Percentiles rank a stretch among this genome's conserved stretches.
These are phyloP conservation scores for Nothopassalora personata DNA, from an alignment of 2,329 filamentous ascomycete species.

Conservation along the genomic window DNA sequence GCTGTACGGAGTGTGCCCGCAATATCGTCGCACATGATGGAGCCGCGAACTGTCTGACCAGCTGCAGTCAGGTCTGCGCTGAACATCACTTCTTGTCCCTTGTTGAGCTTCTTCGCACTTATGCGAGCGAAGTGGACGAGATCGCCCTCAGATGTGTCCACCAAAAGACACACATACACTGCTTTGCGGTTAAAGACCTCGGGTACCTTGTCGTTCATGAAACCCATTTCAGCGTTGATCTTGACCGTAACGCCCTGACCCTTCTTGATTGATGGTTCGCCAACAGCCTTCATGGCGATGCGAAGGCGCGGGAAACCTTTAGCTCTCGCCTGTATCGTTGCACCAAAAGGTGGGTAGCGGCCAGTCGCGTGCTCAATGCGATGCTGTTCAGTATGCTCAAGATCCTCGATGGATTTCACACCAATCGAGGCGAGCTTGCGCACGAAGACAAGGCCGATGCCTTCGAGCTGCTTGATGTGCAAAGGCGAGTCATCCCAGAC, in stretches of 20 bases:
- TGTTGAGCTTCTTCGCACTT: slow-evolving; percentile 60
- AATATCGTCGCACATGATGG: slow-evolving; percentile 80
- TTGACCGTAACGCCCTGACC: slow-evolving; percentile 51
- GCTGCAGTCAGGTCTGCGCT: slow-evolving; percentile 50
- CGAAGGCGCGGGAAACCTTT: slow-evolving; percentile 66
- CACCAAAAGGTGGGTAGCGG: slow-evolving; percentile 78
- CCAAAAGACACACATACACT: slow-evolving; percentile 68
- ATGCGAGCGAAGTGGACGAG: slow-evolving; percentile 64
- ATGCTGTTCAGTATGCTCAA: slow-evolving; percentile 61
- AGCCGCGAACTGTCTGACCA: slow-evolving; percentile 58
- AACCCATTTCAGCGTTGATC: slow-evolving; percentile 63
- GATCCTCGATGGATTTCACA: slow-evolving; percentile 64
- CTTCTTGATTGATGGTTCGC: slow-evolving; percentile 36
- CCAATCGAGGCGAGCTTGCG: slow-evolving; percentile 67
- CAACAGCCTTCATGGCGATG: slow-evolving; percentile 49
- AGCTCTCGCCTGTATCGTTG: slow-evolving; percentile 59
- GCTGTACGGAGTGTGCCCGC: slow-evolving; percentile 54
- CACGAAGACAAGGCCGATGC: slow-evolving; percentile 69
- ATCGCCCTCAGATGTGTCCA: slow-evolving; percentile 63
- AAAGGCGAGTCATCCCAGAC: slow-evolving; percentile 77
- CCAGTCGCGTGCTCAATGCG: slow-evolving; percentile 72
- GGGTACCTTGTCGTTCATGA: slow-evolving; percentile 60
- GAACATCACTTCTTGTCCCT: slow-evolving; percentile 56
- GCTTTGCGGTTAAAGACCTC: slow-evolving; percentile 59
- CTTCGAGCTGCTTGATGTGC: slow-evolving; percentile 77